Evolutionary conservation across 129 eudicot species (phyloP).

Genomic region (Oenanthe sinensis): DNA sequence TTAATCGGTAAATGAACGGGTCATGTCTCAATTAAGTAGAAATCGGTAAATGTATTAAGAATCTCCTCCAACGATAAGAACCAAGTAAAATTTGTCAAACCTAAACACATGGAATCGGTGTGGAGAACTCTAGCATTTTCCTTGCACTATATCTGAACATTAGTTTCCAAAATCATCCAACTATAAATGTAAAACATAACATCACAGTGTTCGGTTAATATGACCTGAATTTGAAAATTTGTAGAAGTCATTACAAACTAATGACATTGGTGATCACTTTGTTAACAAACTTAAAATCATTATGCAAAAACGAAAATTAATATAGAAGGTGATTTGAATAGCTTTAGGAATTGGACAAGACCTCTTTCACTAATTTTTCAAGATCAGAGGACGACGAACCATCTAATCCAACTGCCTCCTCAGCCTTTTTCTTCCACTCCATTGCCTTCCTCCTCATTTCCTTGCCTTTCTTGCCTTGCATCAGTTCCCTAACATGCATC

Average conservation of each 20-base stretch:
- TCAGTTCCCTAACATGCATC: not conserved
- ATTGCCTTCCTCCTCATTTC: not conserved
- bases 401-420: not conserved
- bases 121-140: too few species aligned
- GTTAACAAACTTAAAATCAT: too few species aligned
- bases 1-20: too few species aligned
- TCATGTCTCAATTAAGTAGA: too few species aligned
- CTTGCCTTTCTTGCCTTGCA: not conserved
- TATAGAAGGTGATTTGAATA: not conserved
- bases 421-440: slow-evolving; percentile 4
- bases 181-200: not conserved
- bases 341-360: not conserved
- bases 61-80: not conserved
- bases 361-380: not conserved
- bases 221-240: not conserved
- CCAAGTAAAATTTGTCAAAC: too few species aligned
- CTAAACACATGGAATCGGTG: too few species aligned
- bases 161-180: too few species aligned
- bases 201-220: not conserved
- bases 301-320: not conserved
- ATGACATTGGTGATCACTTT: not conserved
- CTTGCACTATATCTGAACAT: not conserved
- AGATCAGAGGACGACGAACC: slow-evolving; percentile 5
- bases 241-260: not conserved
- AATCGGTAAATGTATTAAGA: too few species aligned